These are phyloP conservation scores for Fusarium sp. DNA, from an alignment of 2,329 filamentous ascomycete genomes.

Conservation along the genomic window DNA sequence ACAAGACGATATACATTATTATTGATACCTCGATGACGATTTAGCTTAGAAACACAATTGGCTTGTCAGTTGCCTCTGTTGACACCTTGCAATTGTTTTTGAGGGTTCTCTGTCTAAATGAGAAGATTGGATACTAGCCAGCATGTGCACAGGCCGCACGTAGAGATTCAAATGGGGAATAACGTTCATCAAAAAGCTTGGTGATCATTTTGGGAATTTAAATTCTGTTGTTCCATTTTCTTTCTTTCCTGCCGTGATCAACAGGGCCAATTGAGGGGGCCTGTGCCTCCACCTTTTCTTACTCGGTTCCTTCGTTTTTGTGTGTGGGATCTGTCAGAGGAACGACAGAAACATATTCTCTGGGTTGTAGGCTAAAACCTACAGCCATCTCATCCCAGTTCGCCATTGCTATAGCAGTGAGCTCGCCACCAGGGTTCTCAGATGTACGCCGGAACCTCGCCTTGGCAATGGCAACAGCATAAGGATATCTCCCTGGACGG, in stretches of 20 bases:
- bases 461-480: conserved; percentile 7
- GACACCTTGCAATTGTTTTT: background rate
- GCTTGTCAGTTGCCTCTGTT: background rate
- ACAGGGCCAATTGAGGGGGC: background rate
- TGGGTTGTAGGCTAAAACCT: background rate
- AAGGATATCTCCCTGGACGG: conserved; percentile 6
- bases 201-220: background rate
- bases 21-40: background rate
- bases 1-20: too few species aligned
- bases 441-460: conserved; percentile 23
- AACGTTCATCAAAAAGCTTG: background rate
- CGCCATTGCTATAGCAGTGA: conserved; percentile 2
- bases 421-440: conserved; percentile 22
- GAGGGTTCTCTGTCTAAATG: background rate
- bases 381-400: conserved; percentile 2
- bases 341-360: conserved; percentile 11
- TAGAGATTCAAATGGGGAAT: background rate
- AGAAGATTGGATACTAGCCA: background rate
- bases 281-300: background rate
- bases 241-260: background rate
- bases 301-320: conserved; percentile 3
- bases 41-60: background rate
- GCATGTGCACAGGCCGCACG: too few species aligned
- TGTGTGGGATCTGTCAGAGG: background rate
- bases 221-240: background rate